Evolutionary conservation across 169 alveolate species (phyloP), one percentile per base, ranked within the genome.

Genomic region (Eimeria sp.): DNA sequence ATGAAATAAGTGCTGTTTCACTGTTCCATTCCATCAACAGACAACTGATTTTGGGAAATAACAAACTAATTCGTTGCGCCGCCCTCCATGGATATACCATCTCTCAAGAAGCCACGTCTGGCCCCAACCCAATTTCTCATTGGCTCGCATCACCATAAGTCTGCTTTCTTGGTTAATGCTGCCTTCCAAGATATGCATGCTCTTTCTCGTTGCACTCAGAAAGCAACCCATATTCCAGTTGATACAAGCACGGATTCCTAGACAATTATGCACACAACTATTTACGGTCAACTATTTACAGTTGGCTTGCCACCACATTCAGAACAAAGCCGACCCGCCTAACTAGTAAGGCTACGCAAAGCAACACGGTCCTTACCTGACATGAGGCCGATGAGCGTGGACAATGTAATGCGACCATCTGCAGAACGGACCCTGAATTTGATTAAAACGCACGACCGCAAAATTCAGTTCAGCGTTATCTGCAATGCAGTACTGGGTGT

Each of bases 341-440:
- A 18, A 56, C 11, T 6, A 74, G 30, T 40, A n/a, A 20, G 33
- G 40, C 10, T 40, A 4, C 1, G 56, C 83, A 74, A 13, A 74
- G 30, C 83, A 27, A 13, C 43, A 30, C 49, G 37, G 43, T 40
- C 23, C 94, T 40, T 25, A 87, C 94, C 94, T 30, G 94, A 87
- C 94, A 87, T 87, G 49, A 87, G 83, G 66, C 94, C 94, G n/a
- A 66, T 87, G 68, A 87, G 83, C 94, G 94, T 87, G 27, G 94
- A 87, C 76, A 87, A 66, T 14, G 94, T 87, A 49, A 87, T 66
- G 94, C 94, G 72, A 52, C 37, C 94, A 52, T 87, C 94, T 6
- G 71, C 56, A 46, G 94, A 87, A 30, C 76, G 46, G 78, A 87
- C 94, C 62, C 94, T 87, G 91, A 87, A 27, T 46, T 66, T 11